phyloP scores from a whole-genome alignment of 495 filamentous ascomycete genomes.

The Letharia lupina region DNA sequence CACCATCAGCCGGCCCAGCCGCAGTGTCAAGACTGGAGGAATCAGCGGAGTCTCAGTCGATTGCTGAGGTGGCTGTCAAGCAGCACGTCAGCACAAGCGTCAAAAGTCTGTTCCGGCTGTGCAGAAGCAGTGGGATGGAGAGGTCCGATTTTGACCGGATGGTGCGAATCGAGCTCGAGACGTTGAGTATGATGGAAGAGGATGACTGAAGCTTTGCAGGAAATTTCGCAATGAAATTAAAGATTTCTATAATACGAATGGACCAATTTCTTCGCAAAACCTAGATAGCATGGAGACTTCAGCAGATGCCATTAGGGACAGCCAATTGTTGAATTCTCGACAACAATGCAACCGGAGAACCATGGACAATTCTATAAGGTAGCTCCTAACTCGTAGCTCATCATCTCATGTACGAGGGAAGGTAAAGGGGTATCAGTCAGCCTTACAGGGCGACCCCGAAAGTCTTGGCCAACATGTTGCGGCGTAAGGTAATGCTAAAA shows the following conservation, averaged over 20 bases:
- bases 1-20: constrained; percentile 46
- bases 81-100: constrained; percentile 84
- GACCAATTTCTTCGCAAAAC: not conserved
- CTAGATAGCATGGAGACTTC: not conserved
- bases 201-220: constrained; percentile 33
- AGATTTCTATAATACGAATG: too few species aligned
- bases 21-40: constrained; percentile 61
- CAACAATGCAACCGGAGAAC: not conserved
- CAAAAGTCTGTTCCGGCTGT: constrained; percentile 79
- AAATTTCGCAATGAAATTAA: not conserved
- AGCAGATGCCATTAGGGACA: not conserved
- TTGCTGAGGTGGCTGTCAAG: constrained; percentile 71
- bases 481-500: not conserved
- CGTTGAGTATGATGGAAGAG: constrained; percentile 66
- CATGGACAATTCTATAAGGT: too few species aligned
- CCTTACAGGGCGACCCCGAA: not conserved
- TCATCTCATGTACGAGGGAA: too few species aligned
- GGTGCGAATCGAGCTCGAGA: constrained; percentile 71
- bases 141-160: constrained; percentile 75
- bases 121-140: constrained; percentile 70
- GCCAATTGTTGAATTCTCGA: not conserved
- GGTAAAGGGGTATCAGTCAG: not conserved
- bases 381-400: too few species aligned
- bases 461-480: constrained; percentile 1
- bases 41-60: constrained; percentile 52